A percentile compares a stretch with the other conserved stretches of the same genome.
Conservation (phyloP, 768 basidiomycete genomes). For the Floccularia luteovirens region DNA sequence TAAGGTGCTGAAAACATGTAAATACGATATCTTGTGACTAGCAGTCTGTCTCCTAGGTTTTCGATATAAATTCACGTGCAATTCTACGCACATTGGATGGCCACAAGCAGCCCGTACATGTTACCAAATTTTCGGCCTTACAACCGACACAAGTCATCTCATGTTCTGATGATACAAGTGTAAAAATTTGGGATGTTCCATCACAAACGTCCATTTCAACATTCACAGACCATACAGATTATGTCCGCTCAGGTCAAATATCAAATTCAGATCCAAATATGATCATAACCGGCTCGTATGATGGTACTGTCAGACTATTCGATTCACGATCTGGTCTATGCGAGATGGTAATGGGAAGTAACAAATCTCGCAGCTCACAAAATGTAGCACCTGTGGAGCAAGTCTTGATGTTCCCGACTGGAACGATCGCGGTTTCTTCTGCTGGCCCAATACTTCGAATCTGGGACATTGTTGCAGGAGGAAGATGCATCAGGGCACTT, state of each 20-base stretch:
- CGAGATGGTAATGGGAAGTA: conserved; percentile 73
- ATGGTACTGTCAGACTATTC: conserved; percentile 82
- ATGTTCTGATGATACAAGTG: conserved; percentile 94
- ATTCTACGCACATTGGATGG: conserved; percentile 88
- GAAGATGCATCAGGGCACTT: conserved; percentile 81
- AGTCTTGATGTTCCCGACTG: conserved; percentile 88
- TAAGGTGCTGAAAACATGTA: conserved; percentile 18
- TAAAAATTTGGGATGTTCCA: conserved; percentile 92
- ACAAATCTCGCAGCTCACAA: conserved; percentile 16
- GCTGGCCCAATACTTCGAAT: conserved; percentile 90
- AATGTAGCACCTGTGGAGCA: conserved; percentile 74
- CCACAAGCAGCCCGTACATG: conserved; percentile 95
- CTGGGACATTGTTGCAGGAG: conserved; percentile 93
- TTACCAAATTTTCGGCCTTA: conserved; percentile 83
- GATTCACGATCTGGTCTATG: conserved; percentile 79
- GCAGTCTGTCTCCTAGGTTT: conserved; percentile 47
- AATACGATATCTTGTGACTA: conserved; percentile 1
- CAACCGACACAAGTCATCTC: conserved; percentile 82
- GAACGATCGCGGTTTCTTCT: conserved; percentile 75
- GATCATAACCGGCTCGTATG: conserved; percentile 91
- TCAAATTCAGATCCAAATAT: conserved; percentile 78
- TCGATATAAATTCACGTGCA: conserved; percentile 90
- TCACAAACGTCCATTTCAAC: conserved; percentile 75
- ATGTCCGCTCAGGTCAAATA: conserved; percentile 90
- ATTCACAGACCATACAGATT: conserved; percentile 86